Evolutionary conservation across 768 basidiomycete species (phyloP).

Genomic region (Leccinum incarnatum): DNA sequence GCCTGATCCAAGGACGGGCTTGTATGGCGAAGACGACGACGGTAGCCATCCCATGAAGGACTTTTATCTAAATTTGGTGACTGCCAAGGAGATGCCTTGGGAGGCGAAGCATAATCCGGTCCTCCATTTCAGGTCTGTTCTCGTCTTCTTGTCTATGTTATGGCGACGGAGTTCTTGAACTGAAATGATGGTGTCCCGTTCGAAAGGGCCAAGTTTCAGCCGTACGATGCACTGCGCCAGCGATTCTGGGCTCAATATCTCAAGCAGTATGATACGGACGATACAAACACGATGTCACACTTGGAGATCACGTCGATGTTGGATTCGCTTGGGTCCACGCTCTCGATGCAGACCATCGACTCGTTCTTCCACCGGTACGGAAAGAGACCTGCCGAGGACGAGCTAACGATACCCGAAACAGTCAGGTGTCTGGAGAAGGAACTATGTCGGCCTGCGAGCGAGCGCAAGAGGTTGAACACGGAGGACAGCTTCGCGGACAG

Average conservation of each 20-base stretch:
- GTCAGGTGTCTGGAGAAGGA: constrained; percentile 86
- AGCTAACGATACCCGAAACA: constrained; percentile 74
- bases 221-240: constrained; percentile 88
- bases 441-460: constrained; percentile 65
- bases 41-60: constrained; percentile 59
- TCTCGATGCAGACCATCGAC: constrained; percentile 73
- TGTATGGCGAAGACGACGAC: constrained; percentile 38
- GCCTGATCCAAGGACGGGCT: constrained; percentile 54
- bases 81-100: constrained; percentile 64
- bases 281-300: constrained; percentile 68
- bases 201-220: constrained; percentile 86
- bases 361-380: constrained; percentile 74
- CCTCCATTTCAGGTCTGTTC: constrained; percentile 58
- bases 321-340: constrained; percentile 93
- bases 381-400: constrained; percentile 62
- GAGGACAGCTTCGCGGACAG: constrained; percentile 43
- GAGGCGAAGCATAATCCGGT: constrained; percentile 69
- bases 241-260: constrained; percentile 90
- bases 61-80: constrained; percentile 61
- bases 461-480: constrained; percentile 63
- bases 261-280: constrained; percentile 87
- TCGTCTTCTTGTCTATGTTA: background rate
- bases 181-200: constrained; percentile 3
- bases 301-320: constrained; percentile 93
- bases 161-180: background rate